Base-by-base conservation (phyloP, 208 protist species). In the Novymonas esmeraldas region DNA sequence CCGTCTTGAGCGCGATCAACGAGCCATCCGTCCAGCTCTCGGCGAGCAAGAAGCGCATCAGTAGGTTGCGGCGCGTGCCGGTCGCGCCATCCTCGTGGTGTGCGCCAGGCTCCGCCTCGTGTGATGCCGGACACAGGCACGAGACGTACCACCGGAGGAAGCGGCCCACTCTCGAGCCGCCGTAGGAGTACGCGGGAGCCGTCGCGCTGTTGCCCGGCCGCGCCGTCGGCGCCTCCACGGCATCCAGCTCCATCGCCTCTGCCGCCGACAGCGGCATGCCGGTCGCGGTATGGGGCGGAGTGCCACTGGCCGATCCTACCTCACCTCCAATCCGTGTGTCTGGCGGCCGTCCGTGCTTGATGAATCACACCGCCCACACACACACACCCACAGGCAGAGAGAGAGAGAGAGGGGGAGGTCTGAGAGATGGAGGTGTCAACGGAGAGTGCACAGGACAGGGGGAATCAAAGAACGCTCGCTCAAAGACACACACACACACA, bases 11-110 rank as follows among this genome's bases (percentile, higher is more conserved):
- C 0, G 74, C 49, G 16, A 84, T 73, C 16, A 84, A 45, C 9
- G 78, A 82, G 18, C 78, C 74, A 48, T 88, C 82, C 2, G 78
- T 82, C 77, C 78, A 84, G 45, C 36, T 38, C 50, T 88, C 82
- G 22, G 49, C 34, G 33, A 74, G 20, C 18, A 88, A 66, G 29
- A 88, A 63, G 13, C 66, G 74, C 73, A 87, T 75, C 1, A 81
- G 39, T 41, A 58, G 59, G 38, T 61, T 64, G 13, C 49, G 38
- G 6, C 44, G 31, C 26, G 34, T 18, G 36, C 11, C 0, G 39
- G 24, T 24, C 48, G 29, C 57, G 33, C 20, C 29, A 28, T 38
- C 7, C 18, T 55, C 29, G 44, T 26, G 16, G 56, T 44, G 31
- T 41, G 5, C 10, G 18, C 14, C 45, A n/a, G 24, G 44, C 14